phyloP scores from a whole-genome alignment of 2,329 filamentous ascomycete genomes.

The Geoglossum cookeanum region DNA sequence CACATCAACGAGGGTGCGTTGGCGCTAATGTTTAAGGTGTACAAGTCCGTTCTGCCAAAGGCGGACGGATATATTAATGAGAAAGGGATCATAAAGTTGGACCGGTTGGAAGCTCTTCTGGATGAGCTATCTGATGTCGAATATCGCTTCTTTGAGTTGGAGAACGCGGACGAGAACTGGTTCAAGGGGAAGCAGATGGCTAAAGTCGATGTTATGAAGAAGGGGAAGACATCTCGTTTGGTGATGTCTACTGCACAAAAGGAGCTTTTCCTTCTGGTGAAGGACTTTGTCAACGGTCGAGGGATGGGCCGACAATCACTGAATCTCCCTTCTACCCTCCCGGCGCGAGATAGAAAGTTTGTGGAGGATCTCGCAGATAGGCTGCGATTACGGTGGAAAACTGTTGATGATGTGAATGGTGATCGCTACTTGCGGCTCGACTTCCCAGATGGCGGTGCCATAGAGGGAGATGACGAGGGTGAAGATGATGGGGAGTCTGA shows the following conservation, averaged over 20 bases:
- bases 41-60: conserved; percentile 74
- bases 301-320: conserved; percentile 34
- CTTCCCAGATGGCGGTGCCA: conserved; percentile 32
- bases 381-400: conserved; percentile 46
- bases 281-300: conserved; percentile 52
- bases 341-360: conserved; percentile 80
- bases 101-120: conserved; percentile 57
- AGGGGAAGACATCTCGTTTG: conserved; percentile 41
- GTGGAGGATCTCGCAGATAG: conserved; percentile 67
- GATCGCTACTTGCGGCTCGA: conserved; percentile 46
- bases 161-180: conserved; percentile 79
- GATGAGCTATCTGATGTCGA: conserved; percentile 78
- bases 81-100: conserved; percentile 74
- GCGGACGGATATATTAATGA: conserved; percentile 95
- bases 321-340: conserved; percentile 53
- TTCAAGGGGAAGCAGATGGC: conserved; percentile 69
- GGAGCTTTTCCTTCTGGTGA: conserved; percentile 62
- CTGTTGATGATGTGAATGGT: conserved; percentile 41
- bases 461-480: conserved; percentile 38
- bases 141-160: conserved; percentile 78
- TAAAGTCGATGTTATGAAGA: conserved; percentile 45
- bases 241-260: conserved; percentile 66
- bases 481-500: conserved; percentile 76
- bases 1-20: conserved; percentile 98
- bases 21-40: conserved; percentile 92